Conservation (phyloP, 1,284 basidiomycete species). For the Cryptococcus wingfieldii region DNA sequence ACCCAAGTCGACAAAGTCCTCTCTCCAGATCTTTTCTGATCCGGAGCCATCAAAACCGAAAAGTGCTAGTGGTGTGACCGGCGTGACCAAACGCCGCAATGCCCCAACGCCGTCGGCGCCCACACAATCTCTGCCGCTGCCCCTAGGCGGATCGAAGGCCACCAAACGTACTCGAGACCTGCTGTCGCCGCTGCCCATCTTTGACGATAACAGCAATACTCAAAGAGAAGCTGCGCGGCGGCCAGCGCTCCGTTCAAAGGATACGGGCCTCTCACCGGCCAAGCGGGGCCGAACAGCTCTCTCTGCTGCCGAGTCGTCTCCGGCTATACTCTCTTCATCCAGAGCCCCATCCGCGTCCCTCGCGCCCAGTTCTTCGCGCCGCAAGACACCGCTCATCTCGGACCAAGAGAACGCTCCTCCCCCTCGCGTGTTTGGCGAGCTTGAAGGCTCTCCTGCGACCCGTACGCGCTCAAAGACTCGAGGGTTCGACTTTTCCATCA, state of each 20-base stretch:
- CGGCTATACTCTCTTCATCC: background rate
- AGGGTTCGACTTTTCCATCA: background rate
- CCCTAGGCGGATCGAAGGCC: background rate
- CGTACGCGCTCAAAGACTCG: constrained; percentile 23
- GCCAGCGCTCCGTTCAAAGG: background rate
- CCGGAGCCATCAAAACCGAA: background rate
- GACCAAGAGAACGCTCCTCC: constrained; percentile 35
- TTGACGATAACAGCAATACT: background rate
- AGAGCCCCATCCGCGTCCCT: background rate
- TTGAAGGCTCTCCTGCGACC: constrained; percentile 22
- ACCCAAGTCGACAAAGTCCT: constrained; percentile 2
- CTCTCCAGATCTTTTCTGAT: constrained; percentile 4
- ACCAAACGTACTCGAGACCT: constrained; percentile 16
- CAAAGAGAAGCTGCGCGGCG: background rate
- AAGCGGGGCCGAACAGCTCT: constrained; percentile 13
- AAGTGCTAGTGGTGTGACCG: background rate
- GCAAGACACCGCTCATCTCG: background rate
- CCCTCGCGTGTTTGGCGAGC: background rate
- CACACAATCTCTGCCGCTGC: background rate
- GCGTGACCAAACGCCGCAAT: constrained; percentile 4
- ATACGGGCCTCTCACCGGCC: constrained; percentile 10
- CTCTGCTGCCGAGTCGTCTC: background rate
- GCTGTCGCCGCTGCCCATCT: constrained; percentile 11
- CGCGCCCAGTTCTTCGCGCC: background rate
- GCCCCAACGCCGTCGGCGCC: background rate